Percentiles rank a stretch among this genome's conserved stretches.
Conservation (phyloP, 371 early-diverging fungal genomes). For the Thermomucor indicae-seudaticae region DNA sequence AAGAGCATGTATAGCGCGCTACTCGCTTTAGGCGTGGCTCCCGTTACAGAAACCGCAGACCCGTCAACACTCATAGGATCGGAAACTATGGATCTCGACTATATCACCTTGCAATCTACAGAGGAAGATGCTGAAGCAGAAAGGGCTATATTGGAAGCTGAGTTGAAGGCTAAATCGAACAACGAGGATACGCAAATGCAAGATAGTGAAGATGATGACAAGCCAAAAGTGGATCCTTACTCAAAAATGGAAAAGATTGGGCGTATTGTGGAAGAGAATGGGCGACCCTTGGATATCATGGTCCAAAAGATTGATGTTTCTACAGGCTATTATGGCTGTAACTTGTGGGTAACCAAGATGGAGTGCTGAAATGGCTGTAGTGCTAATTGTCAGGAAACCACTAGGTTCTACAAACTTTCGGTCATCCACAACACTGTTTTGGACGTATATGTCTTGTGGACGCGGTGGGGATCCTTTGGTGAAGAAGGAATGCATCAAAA, state of each 20-base stretch:
- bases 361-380: background rate
- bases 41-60: background rate
- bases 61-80: constrained; percentile 5
- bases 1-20: constrained; percentile 13
- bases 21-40: constrained; percentile 5
- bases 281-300: constrained; percentile 38
- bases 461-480: constrained; percentile 55
- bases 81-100: constrained; percentile 16
- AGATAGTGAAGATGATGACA: constrained; percentile 12
- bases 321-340: constrained; percentile 19
- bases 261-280: constrained; percentile 25
- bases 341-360: constrained; percentile 20
- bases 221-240: constrained; percentile 24
- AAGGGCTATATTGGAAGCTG: constrained; percentile 24
- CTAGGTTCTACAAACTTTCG: constrained; percentile 57
- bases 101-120: constrained; percentile 20
- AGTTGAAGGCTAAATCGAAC: constrained; percentile 5
- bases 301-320: constrained; percentile 48
- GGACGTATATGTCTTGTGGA: constrained; percentile 54
- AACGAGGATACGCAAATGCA: constrained; percentile 1
- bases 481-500: constrained; percentile 54
- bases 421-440: constrained; percentile 43
- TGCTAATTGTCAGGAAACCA: background rate
- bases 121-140: constrained; percentile 42
- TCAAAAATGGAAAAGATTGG: constrained; percentile 42